Base-by-base conservation (phyloP, 345 rosid genomes). In the Sisymbrium altissimum region DNA sequence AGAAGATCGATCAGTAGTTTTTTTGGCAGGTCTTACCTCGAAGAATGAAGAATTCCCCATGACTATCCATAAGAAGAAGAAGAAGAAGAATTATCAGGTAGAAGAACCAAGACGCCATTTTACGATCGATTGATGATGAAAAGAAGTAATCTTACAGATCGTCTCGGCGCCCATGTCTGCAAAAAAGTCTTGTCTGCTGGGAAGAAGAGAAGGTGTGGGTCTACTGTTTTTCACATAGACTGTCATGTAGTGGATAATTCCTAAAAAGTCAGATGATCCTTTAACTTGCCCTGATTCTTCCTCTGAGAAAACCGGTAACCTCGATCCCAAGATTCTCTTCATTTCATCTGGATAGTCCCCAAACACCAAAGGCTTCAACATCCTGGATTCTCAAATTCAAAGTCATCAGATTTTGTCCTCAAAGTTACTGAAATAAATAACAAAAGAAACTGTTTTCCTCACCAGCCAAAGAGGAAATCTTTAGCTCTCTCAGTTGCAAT, bases 271-370 rank as follows among this genome's bases (percentile, higher is more conserved):
- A 39, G 74, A 74, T 17, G 98, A 83, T 23, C 89, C 91, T 81
- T 79, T 88, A 1, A 93, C 73, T 66, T 46, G 63, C 60, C 85
- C 53, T 18, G 97, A 85, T 73, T 93, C 98, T 9, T 57, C 21
- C 23, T 52, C 3, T 2, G 88, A 77, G 82, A 91, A 89, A 64
- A 65, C 59, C 2, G 96, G 96, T 63, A 93, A 75, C 63, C 96
- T 93, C 5, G 89, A 74, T 30, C 89, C 94, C 12, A 72, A 81
- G 38, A 25, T 83, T 64, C 75, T 79, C 79, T 86, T 89, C 96
- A 91, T 86, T 59, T 27, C 69, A 40, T 78, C 74, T 0, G 98
- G 97, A 73, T 91, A 91, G 50, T 93, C 94, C 9, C 98, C 96
- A 72, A 69, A 84, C 17, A 85, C 72, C 81, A 91, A 68, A 4